Conservation (phyloP, 805 yeast genomes). For the Blastobotrys parvus region DNA sequence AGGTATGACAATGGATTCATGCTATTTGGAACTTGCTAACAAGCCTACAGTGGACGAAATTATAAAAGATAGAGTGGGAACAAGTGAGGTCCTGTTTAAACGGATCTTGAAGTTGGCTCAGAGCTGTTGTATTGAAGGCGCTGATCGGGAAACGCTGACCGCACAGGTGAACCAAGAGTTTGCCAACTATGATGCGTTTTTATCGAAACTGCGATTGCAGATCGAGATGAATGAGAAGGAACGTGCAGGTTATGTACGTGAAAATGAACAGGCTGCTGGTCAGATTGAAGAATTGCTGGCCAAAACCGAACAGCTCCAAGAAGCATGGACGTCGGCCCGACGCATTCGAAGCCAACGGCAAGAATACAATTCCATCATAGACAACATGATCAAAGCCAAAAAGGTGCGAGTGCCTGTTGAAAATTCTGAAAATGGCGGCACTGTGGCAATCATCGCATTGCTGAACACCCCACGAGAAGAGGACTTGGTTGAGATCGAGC, state of each 20-base stretch:
- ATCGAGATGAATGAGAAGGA: slow-evolving; percentile 16
- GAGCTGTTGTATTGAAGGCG: slow-evolving; percentile 3
- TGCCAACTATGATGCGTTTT: slow-evolving; percentile 10
- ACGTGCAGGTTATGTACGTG: slow-evolving; percentile 13
- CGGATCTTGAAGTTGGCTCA: slow-evolving; percentile 9
- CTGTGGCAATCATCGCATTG: slow-evolving; percentile 15
- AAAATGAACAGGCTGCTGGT: slow-evolving; percentile 11
- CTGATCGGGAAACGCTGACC: background rate
- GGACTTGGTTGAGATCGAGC: slow-evolving; percentile 10
- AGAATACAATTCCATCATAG: slow-evolving; percentile 18
- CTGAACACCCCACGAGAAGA: slow-evolving; percentile 19
- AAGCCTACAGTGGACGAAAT: slow-evolving; percentile 20
- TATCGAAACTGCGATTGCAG: slow-evolving; percentile 18
- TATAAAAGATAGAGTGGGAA: slow-evolving; percentile 16
- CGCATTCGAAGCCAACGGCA: slow-evolving; percentile 17
- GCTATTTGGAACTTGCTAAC: slow-evolving; percentile 3
- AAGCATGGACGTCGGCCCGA: slow-evolving; percentile 14
- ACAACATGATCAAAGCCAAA: slow-evolving; percentile 16
- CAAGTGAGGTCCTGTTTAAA: slow-evolving; percentile 14
- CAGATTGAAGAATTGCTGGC: slow-evolving; percentile 9
- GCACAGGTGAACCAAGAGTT: slow-evolving; percentile 12
- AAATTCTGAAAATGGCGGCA: slow-evolving; percentile 2
- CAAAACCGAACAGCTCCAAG: slow-evolving; percentile 15
- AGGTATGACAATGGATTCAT: background rate
- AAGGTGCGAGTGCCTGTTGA: slow-evolving; percentile 8